Evolutionary conservation across 345 rosid genomes (phyloP).

Genomic region (Syzygium grande): DNA sequence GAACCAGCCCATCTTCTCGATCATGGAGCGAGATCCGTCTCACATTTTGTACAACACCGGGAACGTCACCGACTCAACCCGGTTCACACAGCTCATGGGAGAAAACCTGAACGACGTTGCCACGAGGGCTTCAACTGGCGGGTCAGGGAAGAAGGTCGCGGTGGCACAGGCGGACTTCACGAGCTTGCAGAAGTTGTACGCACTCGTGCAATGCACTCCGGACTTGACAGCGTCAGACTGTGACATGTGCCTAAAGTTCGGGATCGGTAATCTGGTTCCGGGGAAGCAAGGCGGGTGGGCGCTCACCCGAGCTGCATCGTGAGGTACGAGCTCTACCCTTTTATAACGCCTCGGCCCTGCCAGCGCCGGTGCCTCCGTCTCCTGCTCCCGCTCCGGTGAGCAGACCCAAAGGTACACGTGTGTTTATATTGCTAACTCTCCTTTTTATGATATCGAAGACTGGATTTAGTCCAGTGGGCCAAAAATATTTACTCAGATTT

Average conservation of each 20-base stretch:
- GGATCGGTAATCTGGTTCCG: rapidly evolving
- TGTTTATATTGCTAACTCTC: background rate
- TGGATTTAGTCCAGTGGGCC: background rate
- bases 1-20: conserved; percentile 17
- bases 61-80: background rate
- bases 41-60: background rate
- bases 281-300: rapidly evolving
- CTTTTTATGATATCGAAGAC: background rate
- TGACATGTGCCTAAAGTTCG: rapidly evolving
- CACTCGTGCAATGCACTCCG: background rate
- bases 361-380: background rate
- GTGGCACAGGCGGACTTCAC: background rate
- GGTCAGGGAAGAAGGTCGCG: background rate
- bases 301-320: background rate
- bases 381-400: background rate
- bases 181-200: background rate
- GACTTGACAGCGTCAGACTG: background rate
- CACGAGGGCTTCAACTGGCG: background rate
- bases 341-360: background rate
- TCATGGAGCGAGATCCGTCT: background rate
- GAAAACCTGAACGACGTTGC: rapidly evolving
- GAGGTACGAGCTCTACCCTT: background rate
- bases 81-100: background rate
- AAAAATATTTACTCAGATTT: no score
- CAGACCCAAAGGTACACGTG: background rate